phyloP scores from a whole-genome alignment of 257 asterid genomes.

The Capsicum rhomboideum region DNA sequence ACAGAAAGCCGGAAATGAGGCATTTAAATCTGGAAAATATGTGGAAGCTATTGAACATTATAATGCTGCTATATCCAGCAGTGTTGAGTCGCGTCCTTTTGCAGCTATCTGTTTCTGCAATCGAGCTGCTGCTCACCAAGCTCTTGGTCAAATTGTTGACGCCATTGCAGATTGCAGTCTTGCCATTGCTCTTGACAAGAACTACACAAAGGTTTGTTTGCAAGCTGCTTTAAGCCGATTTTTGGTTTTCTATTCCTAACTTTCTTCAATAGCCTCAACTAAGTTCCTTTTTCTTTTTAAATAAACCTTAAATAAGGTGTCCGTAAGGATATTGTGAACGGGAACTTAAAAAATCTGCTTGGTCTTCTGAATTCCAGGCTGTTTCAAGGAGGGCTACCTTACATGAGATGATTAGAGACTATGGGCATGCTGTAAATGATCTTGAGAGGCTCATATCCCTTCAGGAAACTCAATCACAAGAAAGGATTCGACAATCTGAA shows the following conservation, averaged over 20 bases:
- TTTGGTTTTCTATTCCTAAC: neutral
- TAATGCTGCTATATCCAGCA: slow-evolving; percentile 66
- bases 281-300: neutral
- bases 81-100: slow-evolving; percentile 75
- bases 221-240: neutral
- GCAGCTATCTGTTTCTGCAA: slow-evolving; percentile 94
- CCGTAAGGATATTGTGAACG: neutral
- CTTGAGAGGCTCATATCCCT: slow-evolving; percentile 58
- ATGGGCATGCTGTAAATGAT: slow-evolving; percentile 67
- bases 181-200: slow-evolving; percentile 79
- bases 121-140: slow-evolving; percentile 96
- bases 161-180: slow-evolving; percentile 94
- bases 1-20: slow-evolving; percentile 92
- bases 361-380: slow-evolving; percentile 39
- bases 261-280: neutral
- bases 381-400: slow-evolving; percentile 88
- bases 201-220: slow-evolving; percentile 63
- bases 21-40: slow-evolving; percentile 64
- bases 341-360: neutral
- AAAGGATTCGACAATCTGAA: slow-evolving; percentile 24
- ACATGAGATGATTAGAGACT: slow-evolving; percentile 85
- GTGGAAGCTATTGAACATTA: slow-evolving; percentile 83
- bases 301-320: neutral
- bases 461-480: slow-evolving; percentile 48
- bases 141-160: slow-evolving; percentile 67